Percentiles rank a stretch among this genome's conserved stretches.
These are phyloP conservation scores for Medicago lupulina DNA, from an alignment of 306 rosid species.

Conservation along the genomic window DNA sequence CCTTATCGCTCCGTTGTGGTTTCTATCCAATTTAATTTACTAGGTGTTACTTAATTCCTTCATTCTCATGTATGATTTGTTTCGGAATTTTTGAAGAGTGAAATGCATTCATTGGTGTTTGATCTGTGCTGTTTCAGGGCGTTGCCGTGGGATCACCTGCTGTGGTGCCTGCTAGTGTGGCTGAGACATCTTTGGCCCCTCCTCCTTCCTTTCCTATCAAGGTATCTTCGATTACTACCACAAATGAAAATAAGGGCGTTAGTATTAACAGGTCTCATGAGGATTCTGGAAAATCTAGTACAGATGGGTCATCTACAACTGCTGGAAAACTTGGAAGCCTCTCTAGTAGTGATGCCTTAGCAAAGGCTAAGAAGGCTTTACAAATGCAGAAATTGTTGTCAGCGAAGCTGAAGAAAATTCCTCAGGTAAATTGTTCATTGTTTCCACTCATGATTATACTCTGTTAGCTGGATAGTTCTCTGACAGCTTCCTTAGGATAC, in stretches of 20 bases:
- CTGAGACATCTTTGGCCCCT: constrained; percentile 63
- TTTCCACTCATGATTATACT: constrained; percentile 14
- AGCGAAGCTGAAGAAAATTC: constrained; percentile 78
- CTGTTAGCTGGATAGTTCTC: constrained; percentile 15
- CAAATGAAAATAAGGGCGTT: constrained; percentile 99
- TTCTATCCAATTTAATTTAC: constrained; percentile 1
- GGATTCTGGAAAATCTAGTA: constrained; percentile 99
- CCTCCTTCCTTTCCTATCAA: constrained; percentile 73
- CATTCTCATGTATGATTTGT: not conserved
- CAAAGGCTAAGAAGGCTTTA: constrained; percentile 85
- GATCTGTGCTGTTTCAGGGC: constrained; percentile 58
- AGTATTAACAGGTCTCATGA: constrained; percentile 99
- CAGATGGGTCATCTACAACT: constrained; percentile 98
- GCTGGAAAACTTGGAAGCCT: constrained; percentile 91
- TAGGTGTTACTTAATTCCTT: not conserved
- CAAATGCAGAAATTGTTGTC: constrained; percentile 80
- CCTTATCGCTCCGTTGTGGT: not conserved
- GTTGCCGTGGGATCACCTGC: constrained; percentile 56
- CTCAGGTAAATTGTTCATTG: constrained; percentile 59
- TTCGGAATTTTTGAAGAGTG: constrained; percentile 26
- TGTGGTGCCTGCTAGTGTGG: constrained; percentile 60
- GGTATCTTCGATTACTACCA: constrained; percentile 98
- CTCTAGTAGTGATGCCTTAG: constrained; percentile 78
- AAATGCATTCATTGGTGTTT: constrained; percentile 44
- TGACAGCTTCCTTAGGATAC: not conserved